phyloP scores from a whole-genome alignment of 2,329 filamentous ascomycete species.

The Helotiales sp. region DNA sequence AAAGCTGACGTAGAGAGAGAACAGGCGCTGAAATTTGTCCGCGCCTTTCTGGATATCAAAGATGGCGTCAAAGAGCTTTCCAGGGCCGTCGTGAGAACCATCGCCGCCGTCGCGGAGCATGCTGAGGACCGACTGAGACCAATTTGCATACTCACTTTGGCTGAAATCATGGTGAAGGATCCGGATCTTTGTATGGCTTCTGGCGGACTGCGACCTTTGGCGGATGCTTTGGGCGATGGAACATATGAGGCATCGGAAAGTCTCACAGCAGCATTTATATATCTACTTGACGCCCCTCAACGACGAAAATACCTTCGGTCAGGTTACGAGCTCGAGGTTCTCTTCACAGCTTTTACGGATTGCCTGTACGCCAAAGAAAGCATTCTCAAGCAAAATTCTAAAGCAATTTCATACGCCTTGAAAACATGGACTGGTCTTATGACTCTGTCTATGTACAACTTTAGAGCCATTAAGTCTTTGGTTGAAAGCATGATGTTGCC shows the following conservation, averaged over 20 bases:
- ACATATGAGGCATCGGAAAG: constrained; percentile 92
- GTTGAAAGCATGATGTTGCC: constrained; percentile 62
- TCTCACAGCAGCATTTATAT: constrained; percentile 82
- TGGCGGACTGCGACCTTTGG: constrained; percentile 81
- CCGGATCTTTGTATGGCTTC: constrained; percentile 78
- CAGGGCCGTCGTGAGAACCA: constrained; percentile 80
- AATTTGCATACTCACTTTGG: constrained; percentile 89
- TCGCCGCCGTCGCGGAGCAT: constrained; percentile 86
- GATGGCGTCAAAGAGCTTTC: constrained; percentile 88
- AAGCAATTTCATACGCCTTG: constrained; percentile 86
- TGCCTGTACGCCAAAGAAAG: constrained; percentile 61
- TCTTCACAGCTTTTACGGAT: constrained; percentile 93
- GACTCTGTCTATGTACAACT: constrained; percentile 83
- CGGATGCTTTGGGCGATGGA: constrained; percentile 88
- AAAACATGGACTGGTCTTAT: constrained; percentile 94
- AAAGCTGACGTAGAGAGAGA: constrained; percentile 97
- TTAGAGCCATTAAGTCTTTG: constrained; percentile 80
- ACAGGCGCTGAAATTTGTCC: constrained; percentile 93
- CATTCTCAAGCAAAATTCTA: constrained; percentile 80
- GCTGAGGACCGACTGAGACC: constrained; percentile 71
- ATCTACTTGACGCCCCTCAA: constrained; percentile 81
- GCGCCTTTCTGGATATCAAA: constrained; percentile 93
- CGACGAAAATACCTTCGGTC: constrained; percentile 80
- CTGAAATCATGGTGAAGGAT: constrained; percentile 86
- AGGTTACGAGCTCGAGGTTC: constrained; percentile 83